Percentiles rank a stretch among this genome's conserved stretches.
Conservation (phyloP, 164 flowering plant species). For the Nymphaea thermarum region DNA sequence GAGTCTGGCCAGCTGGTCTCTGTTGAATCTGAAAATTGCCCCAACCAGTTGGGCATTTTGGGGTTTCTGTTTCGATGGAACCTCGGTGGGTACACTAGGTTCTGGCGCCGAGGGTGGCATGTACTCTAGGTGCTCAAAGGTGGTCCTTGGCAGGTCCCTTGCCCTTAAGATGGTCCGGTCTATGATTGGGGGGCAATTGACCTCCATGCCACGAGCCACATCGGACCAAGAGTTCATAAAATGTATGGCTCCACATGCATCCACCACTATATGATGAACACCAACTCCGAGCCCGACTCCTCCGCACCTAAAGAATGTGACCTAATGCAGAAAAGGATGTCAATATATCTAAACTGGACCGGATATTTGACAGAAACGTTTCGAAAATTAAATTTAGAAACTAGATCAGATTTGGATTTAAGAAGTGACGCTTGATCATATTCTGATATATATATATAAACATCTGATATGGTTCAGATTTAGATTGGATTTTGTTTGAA, state of each 20-base stretch:
- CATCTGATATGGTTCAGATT: too few species aligned
- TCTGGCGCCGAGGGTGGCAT: too few species aligned
- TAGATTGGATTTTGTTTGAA: too few species aligned
- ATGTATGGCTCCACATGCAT: not conserved
- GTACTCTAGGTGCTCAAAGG: not conserved
- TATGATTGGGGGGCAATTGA: not conserved
- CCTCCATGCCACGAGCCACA: not conserved
- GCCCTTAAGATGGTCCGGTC: not conserved
- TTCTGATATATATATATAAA: too few species aligned
- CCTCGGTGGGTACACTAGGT: too few species aligned
- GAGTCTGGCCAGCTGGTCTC: slow-evolving; percentile 9
- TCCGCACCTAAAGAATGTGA: slow-evolving; percentile 3
- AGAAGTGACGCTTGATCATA: too few species aligned
- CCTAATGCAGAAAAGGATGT: not conserved
- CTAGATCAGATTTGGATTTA: too few species aligned
- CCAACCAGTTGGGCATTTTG: not conserved
- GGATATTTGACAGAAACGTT: too few species aligned
- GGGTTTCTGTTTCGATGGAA: too few species aligned
- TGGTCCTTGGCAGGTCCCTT: not conserved
- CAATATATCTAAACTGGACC: too few species aligned
- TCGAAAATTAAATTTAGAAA: too few species aligned
- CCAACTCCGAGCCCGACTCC: not conserved
- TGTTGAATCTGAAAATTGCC: slow-evolving; percentile 7
- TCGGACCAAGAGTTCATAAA: slow-evolving; percentile 1
- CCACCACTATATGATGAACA: not conserved